Evolutionary conservation across 2,329 filamentous ascomycete species (phyloP).

Genomic region (Arachnomyces sp.): DNA sequence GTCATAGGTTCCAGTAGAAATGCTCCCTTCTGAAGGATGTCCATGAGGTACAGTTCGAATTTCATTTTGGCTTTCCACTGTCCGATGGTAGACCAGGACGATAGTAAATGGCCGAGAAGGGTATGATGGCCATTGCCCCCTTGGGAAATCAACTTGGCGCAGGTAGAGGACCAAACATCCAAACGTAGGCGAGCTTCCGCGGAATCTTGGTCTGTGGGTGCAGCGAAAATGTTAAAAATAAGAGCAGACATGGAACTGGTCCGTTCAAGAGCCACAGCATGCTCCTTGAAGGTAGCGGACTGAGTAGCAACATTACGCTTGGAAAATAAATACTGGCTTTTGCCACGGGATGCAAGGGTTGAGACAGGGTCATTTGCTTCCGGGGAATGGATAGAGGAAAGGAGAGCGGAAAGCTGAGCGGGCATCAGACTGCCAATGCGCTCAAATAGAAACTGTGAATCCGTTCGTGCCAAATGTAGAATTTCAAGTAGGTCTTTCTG

Average conservation of each 20-base stretch:
- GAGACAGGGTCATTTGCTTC: slow-evolving; percentile 79
- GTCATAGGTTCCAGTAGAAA: slow-evolving; percentile 84
- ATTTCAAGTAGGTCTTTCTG: slow-evolving; percentile 71
- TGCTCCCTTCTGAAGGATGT: slow-evolving; percentile 83
- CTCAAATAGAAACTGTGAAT: slow-evolving; percentile 78
- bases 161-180: slow-evolving; percentile 80
- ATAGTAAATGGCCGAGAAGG: slow-evolving; percentile 74
- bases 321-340: slow-evolving; percentile 41
- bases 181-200: slow-evolving; percentile 71
- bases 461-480: slow-evolving; percentile 71
- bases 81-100: slow-evolving; percentile 76
- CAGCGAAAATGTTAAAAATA: slow-evolving; percentile 82
- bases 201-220: slow-evolving; percentile 72
- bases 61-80: slow-evolving; percentile 85
- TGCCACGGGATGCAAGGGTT: slow-evolving; percentile 52
- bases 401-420: slow-evolving; percentile 67
- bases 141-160: slow-evolving; percentile 72
- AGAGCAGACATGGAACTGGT: slow-evolving; percentile 78
- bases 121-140: slow-evolving; percentile 68
- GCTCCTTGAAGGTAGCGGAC: slow-evolving; percentile 62
- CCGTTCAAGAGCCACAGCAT: slow-evolving; percentile 78
- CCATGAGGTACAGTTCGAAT: slow-evolving; percentile 91
- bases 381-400: slow-evolving; percentile 67
- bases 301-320: slow-evolving; percentile 37
- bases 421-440: slow-evolving; percentile 68